Conservation (phyloP, 2,329 filamentous ascomycete species). For the Penicillium sp. region DNA sequence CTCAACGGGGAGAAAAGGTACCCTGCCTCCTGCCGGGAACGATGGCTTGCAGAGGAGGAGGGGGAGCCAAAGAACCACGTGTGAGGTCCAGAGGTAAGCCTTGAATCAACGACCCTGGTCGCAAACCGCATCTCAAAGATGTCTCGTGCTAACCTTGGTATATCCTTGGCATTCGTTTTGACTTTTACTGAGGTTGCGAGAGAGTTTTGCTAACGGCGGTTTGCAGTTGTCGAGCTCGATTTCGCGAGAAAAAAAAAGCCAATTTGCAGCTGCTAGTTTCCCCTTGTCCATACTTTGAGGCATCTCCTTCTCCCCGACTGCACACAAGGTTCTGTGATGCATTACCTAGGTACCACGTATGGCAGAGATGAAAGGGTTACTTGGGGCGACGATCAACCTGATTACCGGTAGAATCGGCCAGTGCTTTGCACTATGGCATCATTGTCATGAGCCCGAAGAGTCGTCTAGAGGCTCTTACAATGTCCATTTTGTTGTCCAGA, state of each 20-base stretch:
- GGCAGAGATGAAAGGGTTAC: conserved; percentile 28
- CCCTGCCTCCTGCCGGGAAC: conserved; percentile 3
- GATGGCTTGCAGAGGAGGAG: conserved; percentile 1
- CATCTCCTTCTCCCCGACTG: conserved; percentile 9
- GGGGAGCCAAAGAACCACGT: conserved; percentile 5
- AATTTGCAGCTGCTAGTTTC: conserved; percentile 5
- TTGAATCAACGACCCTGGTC: conserved; percentile 8
- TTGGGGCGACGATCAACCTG: conserved; percentile 21
- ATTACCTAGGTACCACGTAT: conserved; percentile 29
- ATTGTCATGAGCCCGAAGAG: conserved; percentile 4
- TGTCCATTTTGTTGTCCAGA: conserved; percentile 1
- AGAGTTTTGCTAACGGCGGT: not conserved
- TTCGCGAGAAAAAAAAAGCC: not conserved
- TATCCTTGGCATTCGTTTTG: not conserved
- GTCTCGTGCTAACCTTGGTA: not conserved
- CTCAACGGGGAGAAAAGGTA: conserved; percentile 9
- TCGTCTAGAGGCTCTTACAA: not conserved
- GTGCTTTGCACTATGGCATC: conserved; percentile 10
- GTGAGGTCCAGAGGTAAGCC: conserved; percentile 7
- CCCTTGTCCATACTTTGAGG: conserved; percentile 12
- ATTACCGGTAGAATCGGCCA: conserved; percentile 19
- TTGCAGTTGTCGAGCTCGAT: not conserved
- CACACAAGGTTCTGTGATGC: conserved; percentile 30
- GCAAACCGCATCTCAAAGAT: not conserved
- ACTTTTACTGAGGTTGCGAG: not conserved